A percentile compares a stretch with the other conserved stretches of the same genome.
These are phyloP conservation scores for Geotrichum europaeum DNA, from an alignment of 1,139 yeast genomes.

Conservation along the genomic window DNA sequence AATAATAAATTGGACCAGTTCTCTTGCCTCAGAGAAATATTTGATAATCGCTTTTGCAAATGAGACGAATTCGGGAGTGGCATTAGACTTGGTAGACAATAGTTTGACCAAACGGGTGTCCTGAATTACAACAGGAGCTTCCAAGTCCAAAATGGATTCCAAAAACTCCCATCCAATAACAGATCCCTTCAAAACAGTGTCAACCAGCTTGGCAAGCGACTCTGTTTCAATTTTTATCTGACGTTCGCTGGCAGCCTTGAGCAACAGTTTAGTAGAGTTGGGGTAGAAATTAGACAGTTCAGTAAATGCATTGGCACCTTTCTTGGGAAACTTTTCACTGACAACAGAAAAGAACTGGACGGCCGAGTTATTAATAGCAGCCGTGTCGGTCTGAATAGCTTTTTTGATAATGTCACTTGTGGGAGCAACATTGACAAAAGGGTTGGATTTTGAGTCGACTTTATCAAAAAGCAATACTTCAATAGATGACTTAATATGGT, in stretches of 20 bases:
- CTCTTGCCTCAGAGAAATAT: slow-evolving; percentile 19
- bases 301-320: slow-evolving; percentile 12
- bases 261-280: not conserved
- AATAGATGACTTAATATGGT: not conserved
- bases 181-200: not conserved
- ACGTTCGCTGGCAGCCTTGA: slow-evolving; percentile 4
- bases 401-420: not conserved
- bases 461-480: slow-evolving; percentile 2
- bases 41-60: slow-evolving; percentile 17
- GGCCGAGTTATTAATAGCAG: not conserved
- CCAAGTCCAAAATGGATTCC: slow-evolving; percentile 14
- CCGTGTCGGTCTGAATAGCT: not conserved
- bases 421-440: not conserved
- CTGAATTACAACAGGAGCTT: slow-evolving; percentile 14
- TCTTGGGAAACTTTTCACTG: slow-evolving; percentile 1
- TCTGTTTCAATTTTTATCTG: slow-evolving; percentile 9
- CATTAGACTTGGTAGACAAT: slow-evolving; percentile 3
- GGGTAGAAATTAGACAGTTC: slow-evolving; percentile 9
- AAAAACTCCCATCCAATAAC: slow-evolving; percentile 17
- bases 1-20: slow-evolving; percentile 14
- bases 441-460: not conserved
- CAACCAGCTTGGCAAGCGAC: slow-evolving; percentile 3
- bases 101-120: slow-evolving; percentile 4
- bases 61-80: slow-evolving; percentile 3
- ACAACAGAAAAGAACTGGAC: slow-evolving; percentile 6